Evolutionary conservation across 2,329 filamentous ascomycete genomes (phyloP).

Genomic region (Aspergillus jensenii): DNA sequence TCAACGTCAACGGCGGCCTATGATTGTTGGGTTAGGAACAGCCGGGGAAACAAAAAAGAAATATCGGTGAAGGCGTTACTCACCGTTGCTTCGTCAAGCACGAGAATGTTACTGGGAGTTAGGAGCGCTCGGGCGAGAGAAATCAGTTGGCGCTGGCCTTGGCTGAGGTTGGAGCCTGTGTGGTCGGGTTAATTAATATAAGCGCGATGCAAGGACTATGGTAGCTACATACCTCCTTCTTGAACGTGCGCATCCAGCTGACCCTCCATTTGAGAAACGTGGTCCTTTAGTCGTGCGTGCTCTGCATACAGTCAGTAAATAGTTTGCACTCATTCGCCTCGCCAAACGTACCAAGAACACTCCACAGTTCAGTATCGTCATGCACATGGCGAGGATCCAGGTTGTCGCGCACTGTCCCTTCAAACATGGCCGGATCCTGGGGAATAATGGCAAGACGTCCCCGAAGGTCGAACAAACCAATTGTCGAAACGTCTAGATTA

Average conservation of each 20-base stretch:
- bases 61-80: slow-evolving; percentile 17
- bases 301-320: slow-evolving; percentile 56
- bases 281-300: slow-evolving; percentile 89
- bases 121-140: slow-evolving; percentile 91
- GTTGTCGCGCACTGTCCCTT: slow-evolving; percentile 90
- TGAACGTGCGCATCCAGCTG: slow-evolving; percentile 86
- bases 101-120: slow-evolving; percentile 93
- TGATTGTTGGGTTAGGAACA: slow-evolving; percentile 1
- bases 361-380: slow-evolving; percentile 97
- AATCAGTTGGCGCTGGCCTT: slow-evolving; percentile 91
- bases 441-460: slow-evolving; percentile 93
- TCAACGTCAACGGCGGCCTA: slow-evolving; percentile 69
- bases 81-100: slow-evolving; percentile 94
- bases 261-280: slow-evolving; percentile 81
- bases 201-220: slow-evolving; percentile 1
- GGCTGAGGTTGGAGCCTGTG: slow-evolving; percentile 89
- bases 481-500: slow-evolving; percentile 80
- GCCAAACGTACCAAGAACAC: slow-evolving; percentile 72
- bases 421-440: slow-evolving; percentile 94
- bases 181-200: slow-evolving; percentile 14
- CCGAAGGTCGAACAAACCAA: slow-evolving; percentile 85
- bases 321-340: slow-evolving; percentile 9
- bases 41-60: background rate
- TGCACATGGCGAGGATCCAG: slow-evolving; percentile 92
- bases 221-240: slow-evolving; percentile 71